phyloP scores from a whole-genome alignment of 371 early-diverging fungal species.

The Nematocida parisii region DNA sequence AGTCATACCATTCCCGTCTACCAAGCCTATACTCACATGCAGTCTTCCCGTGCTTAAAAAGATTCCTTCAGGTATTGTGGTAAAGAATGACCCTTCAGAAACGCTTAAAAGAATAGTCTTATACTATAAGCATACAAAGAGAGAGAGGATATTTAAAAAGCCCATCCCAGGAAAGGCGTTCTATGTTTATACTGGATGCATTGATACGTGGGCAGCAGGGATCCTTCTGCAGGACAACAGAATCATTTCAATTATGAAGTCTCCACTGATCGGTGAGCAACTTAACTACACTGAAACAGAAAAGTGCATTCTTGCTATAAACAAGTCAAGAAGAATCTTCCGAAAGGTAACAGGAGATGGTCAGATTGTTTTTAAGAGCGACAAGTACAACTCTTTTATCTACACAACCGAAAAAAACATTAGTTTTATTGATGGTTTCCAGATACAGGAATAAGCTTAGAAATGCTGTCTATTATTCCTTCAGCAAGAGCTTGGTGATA shows the following conservation, averaged over 20 bases:
- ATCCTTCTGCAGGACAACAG: constrained; percentile 5
- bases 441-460: background rate
- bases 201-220: constrained; percentile 4
- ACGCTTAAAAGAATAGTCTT: background rate
- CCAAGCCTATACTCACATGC: background rate
- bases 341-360: background rate
- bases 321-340: background rate
- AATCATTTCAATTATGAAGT: background rate
- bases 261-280: background rate
- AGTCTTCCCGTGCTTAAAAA: constrained; percentile 1
- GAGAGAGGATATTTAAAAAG: constrained; percentile 2
- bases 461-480: background rate
- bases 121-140: background rate
- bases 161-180: background rate
- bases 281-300: constrained; percentile 8
- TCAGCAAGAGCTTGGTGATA: background rate
- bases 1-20: background rate
- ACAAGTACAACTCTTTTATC: constrained; percentile 20
- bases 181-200: constrained; percentile 2
- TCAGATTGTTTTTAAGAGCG: constrained; percentile 1
- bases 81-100: constrained; percentile 10
- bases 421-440: background rate
- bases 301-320: constrained; percentile 28
- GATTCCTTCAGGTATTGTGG: constrained; percentile 1
- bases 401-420: background rate